These are phyloP conservation scores for Salvia splendens DNA, from an alignment of 257 asterid species.

Conservation along the genomic window DNA sequence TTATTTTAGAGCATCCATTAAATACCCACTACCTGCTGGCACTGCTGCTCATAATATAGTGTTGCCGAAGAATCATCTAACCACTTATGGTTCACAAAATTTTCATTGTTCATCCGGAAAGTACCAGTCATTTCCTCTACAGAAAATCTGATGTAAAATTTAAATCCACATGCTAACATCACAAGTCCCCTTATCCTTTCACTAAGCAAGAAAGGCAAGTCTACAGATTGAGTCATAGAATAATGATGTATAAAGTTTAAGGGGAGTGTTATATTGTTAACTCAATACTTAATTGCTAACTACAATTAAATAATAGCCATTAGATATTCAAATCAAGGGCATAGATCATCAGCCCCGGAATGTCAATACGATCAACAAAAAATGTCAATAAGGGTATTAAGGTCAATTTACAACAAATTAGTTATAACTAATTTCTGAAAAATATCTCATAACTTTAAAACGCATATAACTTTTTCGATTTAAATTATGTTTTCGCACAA, in stretches of 20 bases:
- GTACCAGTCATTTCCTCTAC: conserved; percentile 1
- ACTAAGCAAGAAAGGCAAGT: conserved; percentile 12
- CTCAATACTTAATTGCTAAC: too few species aligned
- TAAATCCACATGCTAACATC: not conserved
- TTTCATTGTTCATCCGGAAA: not conserved
- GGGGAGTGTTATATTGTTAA: too few species aligned
- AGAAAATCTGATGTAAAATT: conserved; percentile 11
- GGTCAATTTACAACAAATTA: too few species aligned
- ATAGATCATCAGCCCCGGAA: too few species aligned
- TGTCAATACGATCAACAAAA: too few species aligned
- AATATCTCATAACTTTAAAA: too few species aligned
- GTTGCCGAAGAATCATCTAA: not conserved
- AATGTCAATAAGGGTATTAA: too few species aligned
- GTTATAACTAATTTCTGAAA: too few species aligned
- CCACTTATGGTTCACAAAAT: not conserved
- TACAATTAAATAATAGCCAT: too few species aligned
- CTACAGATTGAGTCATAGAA: not conserved
- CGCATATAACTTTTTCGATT: too few species aligned
- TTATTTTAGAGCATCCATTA: conserved; percentile 20
- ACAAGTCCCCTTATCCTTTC: conserved; percentile 8
- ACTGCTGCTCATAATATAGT: conserved; percentile 11
- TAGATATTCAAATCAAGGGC: too few species aligned
- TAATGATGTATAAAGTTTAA: not conserved
- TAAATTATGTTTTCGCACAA: too few species aligned
- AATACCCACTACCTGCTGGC: conserved; percentile 15